phyloP scores from a whole-genome alignment of 78 protist species.

The Dictyostelium citrinum region DNA sequence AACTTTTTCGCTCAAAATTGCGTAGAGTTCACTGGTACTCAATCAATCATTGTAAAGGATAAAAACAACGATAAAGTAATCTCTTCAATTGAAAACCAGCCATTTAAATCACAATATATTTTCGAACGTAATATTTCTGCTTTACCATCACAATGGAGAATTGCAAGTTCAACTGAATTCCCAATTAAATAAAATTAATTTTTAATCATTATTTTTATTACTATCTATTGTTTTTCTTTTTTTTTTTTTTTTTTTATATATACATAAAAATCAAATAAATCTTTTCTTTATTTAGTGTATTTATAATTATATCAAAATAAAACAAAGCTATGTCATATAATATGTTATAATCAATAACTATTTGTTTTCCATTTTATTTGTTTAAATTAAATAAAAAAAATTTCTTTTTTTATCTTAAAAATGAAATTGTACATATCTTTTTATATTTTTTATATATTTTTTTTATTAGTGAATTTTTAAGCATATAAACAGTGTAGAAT shows the following conservation, averaged over 20 bases:
- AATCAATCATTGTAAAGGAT: background rate
- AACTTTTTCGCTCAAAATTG: conserved; percentile 58
- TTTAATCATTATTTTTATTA: background rate
- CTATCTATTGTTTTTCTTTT: too few species aligned
- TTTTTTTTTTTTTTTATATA: too few species aligned
- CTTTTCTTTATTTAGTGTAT: too few species aligned
- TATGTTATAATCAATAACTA: too few species aligned
- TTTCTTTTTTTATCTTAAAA: too few species aligned
- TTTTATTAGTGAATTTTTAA: background rate
- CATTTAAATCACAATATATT: conserved; percentile 18
- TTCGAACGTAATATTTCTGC: conserved; percentile 41
- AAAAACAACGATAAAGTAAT: background rate
- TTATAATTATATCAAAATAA: too few species aligned
- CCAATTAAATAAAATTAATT: background rate
- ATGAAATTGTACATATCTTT: too few species aligned
- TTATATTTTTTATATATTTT: too few species aligned
- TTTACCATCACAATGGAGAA: conserved; percentile 60
- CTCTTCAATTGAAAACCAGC: background rate
- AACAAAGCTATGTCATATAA: too few species aligned
- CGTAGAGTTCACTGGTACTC: conserved; percentile 27
- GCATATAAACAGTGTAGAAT: background rate
- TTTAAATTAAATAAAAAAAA: too few species aligned
- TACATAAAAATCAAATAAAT: too few species aligned
- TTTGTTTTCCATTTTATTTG: too few species aligned
- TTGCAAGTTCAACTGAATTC: background rate